Percentiles rank a stretch among this genome's conserved stretches.
phyloP scores from a whole-genome alignment of 768 basidiomycete genomes.

The Daedalea quercina region DNA sequence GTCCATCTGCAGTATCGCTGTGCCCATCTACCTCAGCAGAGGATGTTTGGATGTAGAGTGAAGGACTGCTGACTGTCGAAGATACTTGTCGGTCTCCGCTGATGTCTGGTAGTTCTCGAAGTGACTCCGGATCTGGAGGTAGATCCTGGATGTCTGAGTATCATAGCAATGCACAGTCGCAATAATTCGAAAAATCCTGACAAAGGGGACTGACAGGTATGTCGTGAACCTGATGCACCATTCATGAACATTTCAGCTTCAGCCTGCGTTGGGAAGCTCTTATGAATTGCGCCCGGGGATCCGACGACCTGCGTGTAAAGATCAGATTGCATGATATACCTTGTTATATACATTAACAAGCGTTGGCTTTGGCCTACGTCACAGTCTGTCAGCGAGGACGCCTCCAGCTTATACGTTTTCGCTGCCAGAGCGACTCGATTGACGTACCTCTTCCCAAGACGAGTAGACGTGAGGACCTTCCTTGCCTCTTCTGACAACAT shows the following conservation, averaged over 20 bases:
- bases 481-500: conserved; percentile 54
- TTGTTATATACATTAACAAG: conserved; percentile 10
- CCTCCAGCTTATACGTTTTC: background rate
- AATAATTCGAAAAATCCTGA: background rate
- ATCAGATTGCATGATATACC: background rate
- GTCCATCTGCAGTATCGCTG: no score
- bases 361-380: conserved; percentile 42
- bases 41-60: no score
- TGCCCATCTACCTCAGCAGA: no score
- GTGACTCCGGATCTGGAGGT: background rate
- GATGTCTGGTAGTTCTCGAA: background rate
- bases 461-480: conserved; percentile 53
- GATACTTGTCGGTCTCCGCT: no score
- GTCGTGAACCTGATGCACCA: background rate
- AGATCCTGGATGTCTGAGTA: background rate
- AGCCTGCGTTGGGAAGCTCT: conserved; percentile 38
- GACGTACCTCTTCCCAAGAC: conserved; percentile 51
- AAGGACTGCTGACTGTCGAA: no score
- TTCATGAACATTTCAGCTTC: conserved; percentile 45
- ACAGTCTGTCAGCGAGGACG: background rate
- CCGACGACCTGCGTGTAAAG: conserved; percentile 36
- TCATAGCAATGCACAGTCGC: no score
- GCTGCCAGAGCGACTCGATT: background rate
- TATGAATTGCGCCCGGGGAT: conserved; percentile 45
- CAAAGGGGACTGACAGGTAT: background rate